Base-by-base conservation (phyloP, 495 filamentous ascomycete species). In the Paragyromitra xinjiangensis region DNA sequence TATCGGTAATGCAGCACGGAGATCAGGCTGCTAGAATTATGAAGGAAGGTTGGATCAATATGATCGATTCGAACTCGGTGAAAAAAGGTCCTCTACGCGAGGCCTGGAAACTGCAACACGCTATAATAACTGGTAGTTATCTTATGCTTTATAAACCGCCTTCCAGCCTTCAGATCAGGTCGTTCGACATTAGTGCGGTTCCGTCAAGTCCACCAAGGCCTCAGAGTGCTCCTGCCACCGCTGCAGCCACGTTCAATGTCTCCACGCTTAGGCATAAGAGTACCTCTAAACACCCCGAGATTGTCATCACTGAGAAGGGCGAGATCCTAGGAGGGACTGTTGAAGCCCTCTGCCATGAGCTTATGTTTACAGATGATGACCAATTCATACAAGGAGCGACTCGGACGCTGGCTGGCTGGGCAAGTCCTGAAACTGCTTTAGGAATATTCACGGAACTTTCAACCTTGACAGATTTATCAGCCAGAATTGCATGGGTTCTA, bases 341-440 rank as follows among this genome's bases (percentile, higher is more conserved):
- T 55, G 82, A 83, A 53, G 82, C 82, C 11, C 70, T 83, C 14
- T 83, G 82, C 29, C 82, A 83, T 65, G 82, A 83, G 53, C 81
- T 83, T 14, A 74, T 83, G 68, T 83, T 83, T 71, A 81, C 82
- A 4, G 69, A 66, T 11, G 50, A 64, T 64, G 53, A 79, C 26
- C 63, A 67, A 48, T 83, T 81, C 64, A 71, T 83, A 40, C 67
- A 82, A 68, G 70, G 65, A 22, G 82, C 80, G 29, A 75, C 78
- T 51, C 71, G 82, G 12, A 77, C 80, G 16, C 66, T 83, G 26
- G 71, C 82, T 50, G 82, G 73, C n/a, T 83, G 82, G 82, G 72
- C 78, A 14, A 73, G 71, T 8, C 82, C 82, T 34, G 82, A 83
- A 63, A 81, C 75, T 22, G 82, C 64, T 7, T 58, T 83, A 44